Conservation (phyloP, 2,329 filamentous ascomycete species). For the Paracoccidioides lutzii region DNA sequence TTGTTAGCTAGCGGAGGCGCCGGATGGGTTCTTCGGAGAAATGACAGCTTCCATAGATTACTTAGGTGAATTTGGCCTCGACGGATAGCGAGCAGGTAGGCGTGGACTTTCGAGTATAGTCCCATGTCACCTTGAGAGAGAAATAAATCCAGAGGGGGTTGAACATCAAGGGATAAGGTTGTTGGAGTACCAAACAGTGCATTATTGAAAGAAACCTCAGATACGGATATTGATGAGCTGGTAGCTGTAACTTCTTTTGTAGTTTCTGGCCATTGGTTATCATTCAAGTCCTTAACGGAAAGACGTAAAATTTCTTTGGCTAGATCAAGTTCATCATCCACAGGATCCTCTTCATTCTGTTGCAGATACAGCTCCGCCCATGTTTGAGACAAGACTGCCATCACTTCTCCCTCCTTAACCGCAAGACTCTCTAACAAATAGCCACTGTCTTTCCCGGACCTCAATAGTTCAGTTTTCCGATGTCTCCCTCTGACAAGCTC, state of each 20-base stretch:
- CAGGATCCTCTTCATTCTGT: conserved; percentile 61
- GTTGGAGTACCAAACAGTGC: conserved; percentile 69
- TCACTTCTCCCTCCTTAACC: conserved; percentile 78
- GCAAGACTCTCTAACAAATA: conserved; percentile 46
- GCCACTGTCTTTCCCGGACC: conserved; percentile 40
- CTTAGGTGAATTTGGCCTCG: conserved; percentile 75
- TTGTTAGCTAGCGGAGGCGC: conserved; percentile 54
- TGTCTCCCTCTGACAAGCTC: conserved; percentile 63
- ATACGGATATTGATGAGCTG: conserved; percentile 23
- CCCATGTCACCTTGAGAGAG: conserved; percentile 62
- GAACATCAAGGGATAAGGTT: conserved; percentile 56
- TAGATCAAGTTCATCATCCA: conserved; percentile 64
- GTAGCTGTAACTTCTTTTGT: conserved; percentile 16
- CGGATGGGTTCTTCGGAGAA: conserved; percentile 63
- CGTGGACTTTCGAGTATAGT: conserved; percentile 71
- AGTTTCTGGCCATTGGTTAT: conserved; percentile 8
- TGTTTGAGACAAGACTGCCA: conserved; percentile 59
- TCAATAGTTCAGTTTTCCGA: conserved; percentile 42
- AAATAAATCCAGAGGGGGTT: conserved; percentile 78
- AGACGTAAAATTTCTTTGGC: conserved; percentile 66
- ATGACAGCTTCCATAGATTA: conserved; percentile 73
- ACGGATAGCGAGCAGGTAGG: conserved; percentile 74
- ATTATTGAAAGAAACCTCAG: conserved; percentile 52
- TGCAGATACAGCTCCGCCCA: conserved; percentile 70
- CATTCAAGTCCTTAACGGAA: conserved; percentile 31